Base-by-base conservation (phyloP, 2,329 filamentous ascomycete species). In the Fusarium agapanthi region DNA sequence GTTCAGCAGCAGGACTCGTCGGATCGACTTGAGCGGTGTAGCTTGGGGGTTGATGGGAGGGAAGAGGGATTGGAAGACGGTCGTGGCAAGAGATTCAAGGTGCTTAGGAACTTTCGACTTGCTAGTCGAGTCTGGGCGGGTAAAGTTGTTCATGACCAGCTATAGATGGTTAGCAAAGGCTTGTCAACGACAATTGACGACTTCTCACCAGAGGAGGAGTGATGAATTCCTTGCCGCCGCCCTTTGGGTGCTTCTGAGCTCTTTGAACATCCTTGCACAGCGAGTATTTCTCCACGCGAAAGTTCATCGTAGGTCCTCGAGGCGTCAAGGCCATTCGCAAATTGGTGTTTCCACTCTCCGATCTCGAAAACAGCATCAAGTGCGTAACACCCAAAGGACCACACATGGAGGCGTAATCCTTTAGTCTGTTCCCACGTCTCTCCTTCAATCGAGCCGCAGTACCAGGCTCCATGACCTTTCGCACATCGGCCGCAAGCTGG, bases 111-210 rank as follows among this genome's bases (percentile, higher is more conserved):
- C 91, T 69, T 92, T 90, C 28, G 90, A 88, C 64, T 87, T 88
- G 35, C 88, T 83, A 64, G 90, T 88, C 48, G 87, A 79, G 37
- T 84, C 86, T 34, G 92, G 88, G 7, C 91, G 92, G 43, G 89
- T 89, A 82, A 99, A 97, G 82, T 97, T 98, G 85, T 99, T 99
- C 96, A 99, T 98, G 74, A 99, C 96, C 48, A 99, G 88, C 89
- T 92, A 69, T 6, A 56, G 35, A 37, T 18, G 60, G 74, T 83
- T 78, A 83, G 76, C 67, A 24, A 51, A 51, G 37, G 32, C 24
- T 34, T 53, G 20, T 10, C 22, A 24, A 58, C 15, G 16, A 13
- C 35, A 22, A 47, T 40, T 65, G 43, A 44, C 4, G 13, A 50
- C 14, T 45, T 73, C 84, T 71, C 88, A 92, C 91, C 83, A 98